Conservation (phyloP, 2,329 filamentous ascomycete species). For the Hypoxylon sp. region DNA sequence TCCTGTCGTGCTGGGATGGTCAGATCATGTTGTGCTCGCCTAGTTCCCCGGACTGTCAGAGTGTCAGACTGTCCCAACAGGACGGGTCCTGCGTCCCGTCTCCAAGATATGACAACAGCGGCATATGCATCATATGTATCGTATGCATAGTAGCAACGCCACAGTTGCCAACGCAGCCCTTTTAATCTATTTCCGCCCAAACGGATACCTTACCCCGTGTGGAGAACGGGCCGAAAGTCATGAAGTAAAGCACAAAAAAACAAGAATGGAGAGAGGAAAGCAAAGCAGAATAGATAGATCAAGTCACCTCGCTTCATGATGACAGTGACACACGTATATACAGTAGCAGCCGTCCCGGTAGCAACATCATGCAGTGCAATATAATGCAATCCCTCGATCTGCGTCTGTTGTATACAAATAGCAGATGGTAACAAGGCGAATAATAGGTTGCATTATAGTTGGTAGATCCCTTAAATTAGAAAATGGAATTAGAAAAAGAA, state of each 20-base stretch:
- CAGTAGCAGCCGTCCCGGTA: too few species aligned
- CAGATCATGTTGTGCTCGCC: conserved; percentile 28
- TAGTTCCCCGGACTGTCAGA: conserved; percentile 33
- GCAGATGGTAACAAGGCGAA: too few species aligned
- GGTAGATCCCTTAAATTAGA: too few species aligned
- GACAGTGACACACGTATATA: conserved; percentile 4
- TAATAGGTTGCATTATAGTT: too few species aligned
- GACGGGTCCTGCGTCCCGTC: conserved; percentile 27
- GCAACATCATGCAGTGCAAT: too few species aligned
- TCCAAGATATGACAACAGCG: conserved; percentile 19
- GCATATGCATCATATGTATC: conserved; percentile 14
- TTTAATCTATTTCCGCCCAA: conserved; percentile 11
- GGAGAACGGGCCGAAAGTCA: conserved; percentile 22
- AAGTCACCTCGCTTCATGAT: too few species aligned
- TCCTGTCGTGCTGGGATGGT: conserved; percentile 19
- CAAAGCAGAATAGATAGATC: not conserved
- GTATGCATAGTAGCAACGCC: conserved; percentile 30
- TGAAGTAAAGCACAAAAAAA: conserved; percentile 6
- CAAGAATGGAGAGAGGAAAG: too few species aligned
- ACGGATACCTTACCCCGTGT: conserved; percentile 12
- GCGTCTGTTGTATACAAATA: too few species aligned
- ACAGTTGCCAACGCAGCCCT: conserved; percentile 26
- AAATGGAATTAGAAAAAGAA: too few species aligned
- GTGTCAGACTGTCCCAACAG: conserved; percentile 35
- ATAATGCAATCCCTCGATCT: conserved; percentile 14